Base-by-base conservation (phyloP, 139 green algal species). In the Ettlia oleoabundans region DNA sequence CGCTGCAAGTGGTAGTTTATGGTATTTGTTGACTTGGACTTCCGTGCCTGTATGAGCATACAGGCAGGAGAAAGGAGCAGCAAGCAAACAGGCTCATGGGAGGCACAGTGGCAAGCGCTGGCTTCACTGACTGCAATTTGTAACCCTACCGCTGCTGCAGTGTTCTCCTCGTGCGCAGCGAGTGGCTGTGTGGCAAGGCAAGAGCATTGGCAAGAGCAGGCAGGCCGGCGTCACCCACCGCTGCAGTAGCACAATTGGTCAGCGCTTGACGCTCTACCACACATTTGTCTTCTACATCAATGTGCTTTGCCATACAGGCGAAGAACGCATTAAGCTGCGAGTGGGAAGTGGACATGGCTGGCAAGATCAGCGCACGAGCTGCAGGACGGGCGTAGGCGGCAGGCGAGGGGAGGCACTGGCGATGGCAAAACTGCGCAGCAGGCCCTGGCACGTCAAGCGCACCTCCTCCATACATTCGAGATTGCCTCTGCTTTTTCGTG, bases 1-100 rank as follows among this genome's bases (percentile, higher is more conserved):
- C 84, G 47, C 13, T 85, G 71, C 41, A 87, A 22, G 70, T 87
- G 83, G 51, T 82, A 85, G 47, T 87, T 87, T 8, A 87, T 67
- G 7, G 78, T 87, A 35, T 55, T 81, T 4, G 15, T 53, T 3
- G 41, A 22, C 37, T 82, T 87, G 35, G 42, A 55, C 38, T 82
- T 80, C 18, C 66, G 78, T 41, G 78, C 72, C 83, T 87, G 83
- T 42, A 82, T 28, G 55, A n/a, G n/a, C n/a, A n/a, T n/a, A n/a
- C n/a, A n/a, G n/a, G n/a, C n/a, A n/a, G n/a, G n/a, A n/a, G n/a
- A n/a, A n/a, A n/a, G n/a, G n/a, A n/a, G n/a, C 21, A n/a, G 15
- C 55, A 65, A 58, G 47, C 47, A 58, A 15, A 15, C 15, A 24
- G 47, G 13, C 15, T 58, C 47, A 58, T 58, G 47, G 47, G 13